phyloP scores from a whole-genome alignment of 2,329 filamentous ascomycete species.

The Stenocarpella maydis region DNA sequence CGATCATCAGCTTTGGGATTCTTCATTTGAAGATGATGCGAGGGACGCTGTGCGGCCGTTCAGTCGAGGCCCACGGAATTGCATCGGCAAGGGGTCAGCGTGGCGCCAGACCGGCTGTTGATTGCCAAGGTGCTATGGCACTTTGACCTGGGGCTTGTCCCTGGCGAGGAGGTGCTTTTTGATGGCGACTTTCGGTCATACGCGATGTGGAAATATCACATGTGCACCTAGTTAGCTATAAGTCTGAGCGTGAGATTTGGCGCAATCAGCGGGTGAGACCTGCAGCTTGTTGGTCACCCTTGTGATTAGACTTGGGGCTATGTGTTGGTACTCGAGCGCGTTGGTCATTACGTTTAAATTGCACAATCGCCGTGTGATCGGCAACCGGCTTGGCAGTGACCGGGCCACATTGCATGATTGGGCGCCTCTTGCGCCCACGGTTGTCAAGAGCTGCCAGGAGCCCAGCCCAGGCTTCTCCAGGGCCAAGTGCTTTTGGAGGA shows the following conservation, averaged over 20 bases:
- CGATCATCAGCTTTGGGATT: neutral
- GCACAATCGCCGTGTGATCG: conserved; percentile 14
- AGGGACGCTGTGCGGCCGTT: conserved; percentile 5
- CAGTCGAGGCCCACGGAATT: neutral
- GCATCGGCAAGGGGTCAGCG: neutral
- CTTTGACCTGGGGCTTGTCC: neutral
- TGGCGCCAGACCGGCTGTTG: conserved; percentile 10
- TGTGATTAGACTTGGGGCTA: neutral
- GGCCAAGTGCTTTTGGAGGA: conserved; percentile 11
- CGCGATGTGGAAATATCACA: conserved; percentile 1
- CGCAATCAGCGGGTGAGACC: neutral
- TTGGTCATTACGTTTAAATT: conserved; percentile 24
- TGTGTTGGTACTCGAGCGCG: conserved; percentile 4
- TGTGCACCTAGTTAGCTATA: no score
- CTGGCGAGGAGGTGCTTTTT: neutral
- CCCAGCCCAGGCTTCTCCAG: conserved; percentile 9
- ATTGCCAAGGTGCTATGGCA: neutral
- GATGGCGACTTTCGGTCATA: neutral
- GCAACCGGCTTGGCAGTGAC: conserved; percentile 13
- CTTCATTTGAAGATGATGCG: neutral
- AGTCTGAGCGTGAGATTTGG: no score
- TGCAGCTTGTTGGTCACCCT: neutral
- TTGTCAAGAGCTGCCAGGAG: conserved; percentile 15
- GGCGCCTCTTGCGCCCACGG: neutral
- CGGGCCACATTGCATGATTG: neutral